These are phyloP conservation scores for Solanum habrochaites DNA, from an alignment of 257 asterid genomes.

Conservation along the genomic window DNA sequence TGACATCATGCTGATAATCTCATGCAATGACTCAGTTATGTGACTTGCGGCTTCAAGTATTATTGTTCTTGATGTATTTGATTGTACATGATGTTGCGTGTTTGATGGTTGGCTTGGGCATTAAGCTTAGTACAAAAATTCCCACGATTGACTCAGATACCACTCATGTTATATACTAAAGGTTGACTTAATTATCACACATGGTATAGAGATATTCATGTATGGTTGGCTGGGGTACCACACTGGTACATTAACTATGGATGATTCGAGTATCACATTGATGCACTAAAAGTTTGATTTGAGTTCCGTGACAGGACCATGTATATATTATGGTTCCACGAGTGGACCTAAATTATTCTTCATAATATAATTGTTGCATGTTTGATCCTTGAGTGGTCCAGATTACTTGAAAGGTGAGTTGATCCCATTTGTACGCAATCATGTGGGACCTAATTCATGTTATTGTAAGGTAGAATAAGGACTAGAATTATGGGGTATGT, in stretches of 20 bases:
- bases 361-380: neutral
- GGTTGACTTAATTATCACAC: neutral
- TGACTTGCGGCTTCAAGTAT: neutral
- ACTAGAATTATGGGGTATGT: neutral
- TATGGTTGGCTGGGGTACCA: neutral
- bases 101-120: neutral
- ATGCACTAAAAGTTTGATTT: neutral
- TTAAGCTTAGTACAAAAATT: neutral
- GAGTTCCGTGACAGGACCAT: neutral
- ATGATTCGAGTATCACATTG: no score
- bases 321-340: neutral
- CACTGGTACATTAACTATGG: neutral
- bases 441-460: neutral
- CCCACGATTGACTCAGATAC: neutral
- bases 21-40: neutral
- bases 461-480: neutral
- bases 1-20: neutral
- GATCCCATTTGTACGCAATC: neutral
- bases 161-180: neutral
- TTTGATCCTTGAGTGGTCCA: neutral
- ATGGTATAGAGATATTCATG: neutral
- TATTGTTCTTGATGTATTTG: neutral
- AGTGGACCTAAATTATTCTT: neutral
- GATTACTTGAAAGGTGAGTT: neutral
- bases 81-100: neutral